Percentiles rank a stretch among this genome's conserved stretches.
These are phyloP conservation scores for Tripterygium wilfordii DNA, from an alignment of 177 flowering plant genomes.

Conservation along the genomic window DNA sequence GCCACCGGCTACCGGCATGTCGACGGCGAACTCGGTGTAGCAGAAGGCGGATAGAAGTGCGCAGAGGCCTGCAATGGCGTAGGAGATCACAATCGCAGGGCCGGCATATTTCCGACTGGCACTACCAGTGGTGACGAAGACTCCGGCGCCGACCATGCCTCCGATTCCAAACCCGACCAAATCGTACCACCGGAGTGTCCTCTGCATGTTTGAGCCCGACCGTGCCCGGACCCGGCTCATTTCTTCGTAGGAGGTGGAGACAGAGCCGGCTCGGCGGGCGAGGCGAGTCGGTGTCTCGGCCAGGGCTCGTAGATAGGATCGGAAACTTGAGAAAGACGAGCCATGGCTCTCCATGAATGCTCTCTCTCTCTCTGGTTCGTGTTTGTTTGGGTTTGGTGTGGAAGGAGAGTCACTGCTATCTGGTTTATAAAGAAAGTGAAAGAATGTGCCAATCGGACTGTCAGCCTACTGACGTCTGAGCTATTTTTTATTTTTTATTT, in stretches of 20 bases:
- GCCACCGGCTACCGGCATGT: conserved; percentile 98
- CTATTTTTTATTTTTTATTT: too few species aligned
- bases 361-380: too few species aligned
- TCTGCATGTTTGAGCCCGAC: conserved; percentile 64
- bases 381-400: too few species aligned
- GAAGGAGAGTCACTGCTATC: too few species aligned
- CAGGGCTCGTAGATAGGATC: conserved; percentile 50
- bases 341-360: too few species aligned
- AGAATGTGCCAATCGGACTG: too few species aligned
- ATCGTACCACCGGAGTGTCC: conserved; percentile 73
- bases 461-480: too few species aligned
- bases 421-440: too few species aligned
- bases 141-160: conserved; percentile 99
- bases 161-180: conserved; percentile 83
- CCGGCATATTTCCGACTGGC: conserved; percentile 59
- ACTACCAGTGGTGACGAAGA: conserved; percentile 77
- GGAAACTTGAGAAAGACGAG: conserved; percentile 59
- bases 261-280: conserved; percentile 53
- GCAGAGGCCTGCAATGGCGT: conserved; percentile 89
- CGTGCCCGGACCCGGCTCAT: conserved; percentile 52
- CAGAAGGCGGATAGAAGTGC: conserved; percentile 94
- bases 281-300: conserved; percentile 57
- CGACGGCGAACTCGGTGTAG: conserved; percentile 95
- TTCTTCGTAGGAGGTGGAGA: conserved; percentile 69
- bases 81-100: conserved; percentile 75